phyloP scores from a whole-genome alignment of 805 yeast species.

The Blastobotrys attinorum region DNA sequence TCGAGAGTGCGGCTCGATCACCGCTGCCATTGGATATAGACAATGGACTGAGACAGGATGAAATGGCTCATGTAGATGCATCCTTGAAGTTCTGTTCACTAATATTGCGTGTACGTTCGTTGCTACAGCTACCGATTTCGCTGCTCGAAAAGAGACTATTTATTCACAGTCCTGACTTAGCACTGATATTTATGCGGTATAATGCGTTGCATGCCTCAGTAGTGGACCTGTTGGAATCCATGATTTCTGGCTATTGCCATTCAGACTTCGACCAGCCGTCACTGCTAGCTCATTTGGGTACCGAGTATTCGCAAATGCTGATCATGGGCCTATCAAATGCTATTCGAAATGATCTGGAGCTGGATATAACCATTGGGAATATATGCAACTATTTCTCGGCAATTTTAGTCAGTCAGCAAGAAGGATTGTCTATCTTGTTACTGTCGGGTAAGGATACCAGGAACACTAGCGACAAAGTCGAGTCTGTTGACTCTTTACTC shows the following conservation, averaged over 20 bases:
- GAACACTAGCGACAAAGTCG: constrained; percentile 6
- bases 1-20: constrained; percentile 39
- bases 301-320: constrained; percentile 50
- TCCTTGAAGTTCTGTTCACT: constrained; percentile 50
- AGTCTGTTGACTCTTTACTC: constrained; percentile 18
- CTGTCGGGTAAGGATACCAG: constrained; percentile 27
- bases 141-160: constrained; percentile 58
- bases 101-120: constrained; percentile 50
- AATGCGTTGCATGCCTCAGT: constrained; percentile 42
- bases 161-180: constrained; percentile 46
- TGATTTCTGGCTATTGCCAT: constrained; percentile 21
- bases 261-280: constrained; percentile 56
- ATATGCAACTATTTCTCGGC: constrained; percentile 24
- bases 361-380: constrained; percentile 13
- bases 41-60: constrained; percentile 41
- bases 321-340: constrained; percentile 54
- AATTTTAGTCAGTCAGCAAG: constrained; percentile 28
- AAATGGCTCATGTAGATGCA: constrained; percentile 40
- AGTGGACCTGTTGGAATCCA: constrained; percentile 44
- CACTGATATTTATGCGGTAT: constrained; percentile 47
- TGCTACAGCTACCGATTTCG: constrained; percentile 45
- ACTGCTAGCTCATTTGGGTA: constrained; percentile 70
- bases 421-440: constrained; percentile 32
- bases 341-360: constrained; percentile 39
- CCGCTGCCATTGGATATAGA: constrained; percentile 32